These are phyloP conservation scores for Dryas octopetala DNA, from an alignment of 306 rosid genomes.

Conservation along the genomic window DNA sequence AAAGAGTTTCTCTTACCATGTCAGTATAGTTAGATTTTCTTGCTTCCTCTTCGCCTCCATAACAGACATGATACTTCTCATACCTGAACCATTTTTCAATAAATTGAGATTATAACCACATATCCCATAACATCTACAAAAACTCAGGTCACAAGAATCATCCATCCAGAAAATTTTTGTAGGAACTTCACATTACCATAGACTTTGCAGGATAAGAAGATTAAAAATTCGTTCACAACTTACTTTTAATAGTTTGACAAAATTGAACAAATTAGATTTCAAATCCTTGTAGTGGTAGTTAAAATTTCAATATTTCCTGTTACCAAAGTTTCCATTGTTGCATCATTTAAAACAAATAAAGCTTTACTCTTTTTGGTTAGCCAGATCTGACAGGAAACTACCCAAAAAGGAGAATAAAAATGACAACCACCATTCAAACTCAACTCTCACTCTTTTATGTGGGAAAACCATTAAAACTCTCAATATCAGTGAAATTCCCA, in stretches of 20 bases:
- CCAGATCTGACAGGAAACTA: neutral
- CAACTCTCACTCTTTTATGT: too few species aligned
- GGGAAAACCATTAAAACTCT: neutral
- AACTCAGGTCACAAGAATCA: neutral
- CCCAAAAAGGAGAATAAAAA: neutral
- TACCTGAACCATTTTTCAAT: conserved; percentile 56
- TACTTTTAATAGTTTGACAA: neutral
- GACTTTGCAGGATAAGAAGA: neutral
- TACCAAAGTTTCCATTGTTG: neutral
- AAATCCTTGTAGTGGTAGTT: neutral
- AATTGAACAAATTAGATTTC: neutral
- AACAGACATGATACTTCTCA: conserved; percentile 83
- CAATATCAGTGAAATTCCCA: neutral
- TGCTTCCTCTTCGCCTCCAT: conserved; percentile 83
- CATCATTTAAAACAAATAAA: neutral
- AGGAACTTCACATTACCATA: neutral
- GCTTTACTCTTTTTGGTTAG: neutral
- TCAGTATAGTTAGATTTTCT: conserved; percentile 82
- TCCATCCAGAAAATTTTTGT: neutral
- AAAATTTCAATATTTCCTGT: neutral
- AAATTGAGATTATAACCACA: conserved; percentile 9
- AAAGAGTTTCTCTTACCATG: conserved; percentile 64
- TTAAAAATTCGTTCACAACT: neutral
- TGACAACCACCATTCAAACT: neutral
- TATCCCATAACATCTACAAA: neutral